phyloP scores from a whole-genome alignment of 116 monocot species.

The Dioscorea cayenensis region DNA sequence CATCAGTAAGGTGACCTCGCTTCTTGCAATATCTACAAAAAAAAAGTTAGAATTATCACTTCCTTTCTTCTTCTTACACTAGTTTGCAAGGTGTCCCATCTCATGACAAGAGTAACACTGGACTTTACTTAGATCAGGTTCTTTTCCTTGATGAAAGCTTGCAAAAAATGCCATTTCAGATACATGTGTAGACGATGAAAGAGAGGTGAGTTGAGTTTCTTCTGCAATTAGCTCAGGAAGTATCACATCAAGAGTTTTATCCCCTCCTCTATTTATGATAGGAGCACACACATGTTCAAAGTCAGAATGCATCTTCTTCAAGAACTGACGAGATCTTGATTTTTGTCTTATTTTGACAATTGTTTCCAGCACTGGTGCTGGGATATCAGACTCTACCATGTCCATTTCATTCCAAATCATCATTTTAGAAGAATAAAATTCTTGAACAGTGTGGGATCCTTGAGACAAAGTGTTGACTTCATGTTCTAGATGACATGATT shows the following conservation, averaged over 20 bases:
- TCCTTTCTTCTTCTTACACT: background rate
- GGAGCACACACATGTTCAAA: conserved; percentile 15
- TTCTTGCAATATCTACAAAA: conserved; percentile 1
- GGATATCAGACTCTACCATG: conserved; percentile 6
- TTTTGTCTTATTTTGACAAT: conserved; percentile 4
- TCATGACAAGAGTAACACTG: background rate
- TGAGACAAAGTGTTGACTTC: too few relatives aligned
- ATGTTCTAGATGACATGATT: too few relatives aligned
- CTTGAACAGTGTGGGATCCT: too few relatives aligned
- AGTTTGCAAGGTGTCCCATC: background rate
- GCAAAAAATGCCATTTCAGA: background rate
- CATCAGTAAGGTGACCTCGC: background rate
- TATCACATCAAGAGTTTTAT: background rate
- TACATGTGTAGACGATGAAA: background rate
- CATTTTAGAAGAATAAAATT: too few relatives aligned
- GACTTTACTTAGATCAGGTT: conserved; percentile 5
- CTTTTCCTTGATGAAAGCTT: conserved; percentile 1
- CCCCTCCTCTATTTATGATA: background rate
- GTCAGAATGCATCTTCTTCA: conserved; percentile 10
- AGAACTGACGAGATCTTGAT: conserved; percentile 2
- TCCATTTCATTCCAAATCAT: conserved; percentile 14
- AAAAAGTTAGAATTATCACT: background rate
- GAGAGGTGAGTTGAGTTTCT: conserved; percentile 12
- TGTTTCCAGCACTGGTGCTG: background rate
- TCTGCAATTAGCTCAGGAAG: conserved; percentile 7